Base-by-base conservation (phyloP, 371 early-diverging fungal genomes). In the Conidiobolus coronatus region DNA sequence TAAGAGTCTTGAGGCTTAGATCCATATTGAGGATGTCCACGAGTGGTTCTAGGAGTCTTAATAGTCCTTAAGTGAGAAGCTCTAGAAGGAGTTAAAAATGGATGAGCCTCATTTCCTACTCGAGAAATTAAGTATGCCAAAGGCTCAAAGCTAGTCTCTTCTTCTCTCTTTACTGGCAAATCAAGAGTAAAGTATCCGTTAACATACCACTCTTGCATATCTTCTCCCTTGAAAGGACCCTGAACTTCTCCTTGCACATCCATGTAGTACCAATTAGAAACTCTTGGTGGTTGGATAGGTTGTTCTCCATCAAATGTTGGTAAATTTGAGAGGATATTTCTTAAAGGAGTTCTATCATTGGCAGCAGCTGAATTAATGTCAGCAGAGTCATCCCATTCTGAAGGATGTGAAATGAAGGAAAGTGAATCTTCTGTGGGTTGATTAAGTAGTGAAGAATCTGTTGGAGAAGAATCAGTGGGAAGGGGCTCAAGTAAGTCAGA, bases 131-230 rank as follows among this genome's bases (percentile, higher is more conserved):
- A 51, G 2, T 59, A 49, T 34, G 67, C 70, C 21, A 86, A 55
- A 0, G 75, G 73, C 49, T 82, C 83, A 58, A 81, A 83, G 1
- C 61, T 55, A 0, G 63, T 29, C 19, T 79, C 77, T 23, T 78
- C 80, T 37, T 79, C 84, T 24, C 75, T 68, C 55, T 71, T 66
- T 19, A 86, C 73, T 40, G 80, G 63, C 17, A 86, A 61, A 23
- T 72, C 71, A 14, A 66, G 58, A 0, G 71, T 58, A 50, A 86
- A 86, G 55, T 81, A 86, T 9, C 85, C 85, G 11, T 69, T 78
- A 37, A 71, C 69, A 56, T 69, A 81, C 87, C 87, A 86, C 47
- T 83, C 81, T 44, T 81, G 80, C 87, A 86, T 86, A 36, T 79
- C 78, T 8, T 70, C 62, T 8, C 79, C 74, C 12, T 71, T 65